Evolutionary conservation across 75 land plant species (phyloP).

Genomic region (Cunninghamia lanceolata): DNA sequence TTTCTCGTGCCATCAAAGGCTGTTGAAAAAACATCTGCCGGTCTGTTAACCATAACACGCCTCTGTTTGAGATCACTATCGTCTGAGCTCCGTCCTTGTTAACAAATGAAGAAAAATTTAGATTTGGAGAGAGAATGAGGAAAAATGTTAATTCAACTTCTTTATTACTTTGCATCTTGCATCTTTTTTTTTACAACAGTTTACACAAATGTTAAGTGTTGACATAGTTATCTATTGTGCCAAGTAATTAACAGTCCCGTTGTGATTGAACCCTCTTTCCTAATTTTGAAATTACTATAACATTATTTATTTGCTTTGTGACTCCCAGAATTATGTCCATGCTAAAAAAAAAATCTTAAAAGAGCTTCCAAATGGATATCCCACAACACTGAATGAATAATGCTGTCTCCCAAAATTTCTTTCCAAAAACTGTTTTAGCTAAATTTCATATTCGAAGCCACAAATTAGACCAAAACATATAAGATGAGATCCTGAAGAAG

Average conservation of each 20-base stretch:
- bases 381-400: background rate
- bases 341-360: background rate
- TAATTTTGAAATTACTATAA: background rate
- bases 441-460: background rate
- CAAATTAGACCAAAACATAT: background rate
- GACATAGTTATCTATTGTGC: background rate
- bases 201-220: background rate
- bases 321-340: background rate
- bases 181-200: background rate
- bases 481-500: background rate
- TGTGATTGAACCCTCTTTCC: background rate
- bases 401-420: background rate
- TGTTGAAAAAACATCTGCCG: constrained; percentile 41
- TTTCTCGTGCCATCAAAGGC: constrained; percentile 93
- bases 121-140: background rate
- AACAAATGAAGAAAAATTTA: constrained; percentile 7
- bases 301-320: constrained; percentile 1
- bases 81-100: constrained; percentile 23
- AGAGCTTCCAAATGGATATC: background rate
- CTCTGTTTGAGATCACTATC: constrained; percentile 24
- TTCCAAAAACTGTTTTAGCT: background rate
- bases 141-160: background rate
- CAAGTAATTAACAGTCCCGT: background rate
- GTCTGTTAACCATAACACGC: constrained; percentile 21
- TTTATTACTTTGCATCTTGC: constrained; percentile 5